Base-by-base conservation (phyloP, 1,139 yeast genomes). In the Wickerhamomyces sp. region DNA sequence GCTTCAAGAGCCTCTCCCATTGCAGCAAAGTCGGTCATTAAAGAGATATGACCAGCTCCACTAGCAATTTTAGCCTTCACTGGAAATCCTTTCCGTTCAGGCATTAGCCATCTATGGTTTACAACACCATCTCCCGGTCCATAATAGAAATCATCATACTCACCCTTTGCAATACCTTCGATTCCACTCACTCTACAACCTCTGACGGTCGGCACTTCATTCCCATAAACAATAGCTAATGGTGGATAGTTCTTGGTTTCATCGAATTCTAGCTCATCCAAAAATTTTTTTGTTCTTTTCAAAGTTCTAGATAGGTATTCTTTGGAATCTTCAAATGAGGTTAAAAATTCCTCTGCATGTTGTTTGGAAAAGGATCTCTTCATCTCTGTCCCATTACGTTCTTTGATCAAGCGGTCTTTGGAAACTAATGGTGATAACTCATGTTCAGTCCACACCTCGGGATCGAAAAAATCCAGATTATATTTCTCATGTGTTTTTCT, bases 61-160 rank as follows among this genome's bases (percentile, higher is more conserved):
- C 84, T 73, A 2, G 81, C 69, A 41, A 85, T 69, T 53, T 81
- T 83, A 8, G 86, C 90, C 15, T 74, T 86, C 3, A 85, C 76
- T 0, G 72, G 65, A 55, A 82, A 88, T 0, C 94, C 94, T 48
- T 71, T 70, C 21, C 67, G 63, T 52, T 82, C 84, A 0, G 97
- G 96, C 78, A 88, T 76, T 31, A 86, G 62, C 81, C 90, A 82
- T 47, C 77, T 77, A 51, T 82, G 87, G 60, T 86, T 88, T 1
- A 88, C 85, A 14, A 89, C 96, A 26, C 97, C 97, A 56, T 89
- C 97, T 7, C 97, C 97, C 9, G 89, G 89, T 0, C 95, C 96
- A 57, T 86, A 88, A 51, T 74, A 76, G 51, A 87, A 82, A 49
- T 85, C 81, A 47, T 75, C 78, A 60, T 85, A 89, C 47, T 78